Evolutionary conservation across 768 basidiomycete species (phyloP).

Genomic region (Mycena venus): DNA sequence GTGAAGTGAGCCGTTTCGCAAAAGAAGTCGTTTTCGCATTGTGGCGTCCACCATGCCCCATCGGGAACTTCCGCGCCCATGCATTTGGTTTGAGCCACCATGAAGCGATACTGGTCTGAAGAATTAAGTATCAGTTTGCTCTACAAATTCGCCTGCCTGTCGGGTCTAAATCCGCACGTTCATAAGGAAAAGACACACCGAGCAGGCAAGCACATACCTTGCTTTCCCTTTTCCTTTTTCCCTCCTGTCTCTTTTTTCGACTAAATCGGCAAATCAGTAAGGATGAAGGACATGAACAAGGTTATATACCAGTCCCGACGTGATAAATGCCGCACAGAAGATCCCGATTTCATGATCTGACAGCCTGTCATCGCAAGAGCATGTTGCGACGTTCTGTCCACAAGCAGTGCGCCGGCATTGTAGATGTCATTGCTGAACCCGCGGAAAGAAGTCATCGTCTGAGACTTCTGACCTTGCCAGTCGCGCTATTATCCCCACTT

Average conservation of each 20-base stretch:
- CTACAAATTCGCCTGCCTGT: background rate
- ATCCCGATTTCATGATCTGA: background rate
- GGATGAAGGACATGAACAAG: background rate
- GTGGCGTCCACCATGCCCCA: too few species aligned
- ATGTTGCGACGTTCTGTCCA: background rate
- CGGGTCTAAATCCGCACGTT: background rate
- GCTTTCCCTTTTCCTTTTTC: background rate
- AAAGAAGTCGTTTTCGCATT: too few species aligned
- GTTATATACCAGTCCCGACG: background rate
- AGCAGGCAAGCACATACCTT: background rate
- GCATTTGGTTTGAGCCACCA: too few species aligned
- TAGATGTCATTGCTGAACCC: background rate
- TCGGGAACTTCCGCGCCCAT: too few species aligned
- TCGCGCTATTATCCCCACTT: background rate
- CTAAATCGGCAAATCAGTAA: background rate
- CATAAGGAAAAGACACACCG: background rate
- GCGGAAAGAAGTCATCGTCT: background rate
- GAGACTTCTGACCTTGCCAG: slow-evolving; percentile 1
- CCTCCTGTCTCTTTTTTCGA: too few species aligned
- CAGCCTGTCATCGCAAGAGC: background rate
- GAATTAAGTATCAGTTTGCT: background rate
- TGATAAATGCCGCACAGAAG: slow-evolving; percentile 14
- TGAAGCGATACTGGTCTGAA: background rate
- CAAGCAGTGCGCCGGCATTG: background rate
- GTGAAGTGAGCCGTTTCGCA: background rate